Percentiles rank a stretch among this genome's conserved stretches.
Evolutionary conservation across 2,329 filamentous ascomycete species (phyloP).

Genomic region (Raffaelea albimanens): DNA sequence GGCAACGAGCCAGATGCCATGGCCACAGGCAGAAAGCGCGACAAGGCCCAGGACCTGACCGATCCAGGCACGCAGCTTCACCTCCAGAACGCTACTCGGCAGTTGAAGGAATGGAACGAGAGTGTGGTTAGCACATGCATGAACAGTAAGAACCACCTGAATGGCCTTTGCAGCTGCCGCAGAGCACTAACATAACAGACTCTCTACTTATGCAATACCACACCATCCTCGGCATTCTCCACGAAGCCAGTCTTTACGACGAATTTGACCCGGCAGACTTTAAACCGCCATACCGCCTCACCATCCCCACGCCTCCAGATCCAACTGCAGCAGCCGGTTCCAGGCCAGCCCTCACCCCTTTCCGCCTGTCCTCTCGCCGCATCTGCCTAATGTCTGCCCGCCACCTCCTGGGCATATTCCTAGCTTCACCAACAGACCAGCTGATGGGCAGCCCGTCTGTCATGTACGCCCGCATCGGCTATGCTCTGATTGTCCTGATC

Average conservation of each 20-base stretch:
- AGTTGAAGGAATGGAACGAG: conserved; percentile 8
- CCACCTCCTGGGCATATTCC: conserved; percentile 7
- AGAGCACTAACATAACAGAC: conserved; percentile 3
- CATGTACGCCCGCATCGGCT: conserved; percentile 9
- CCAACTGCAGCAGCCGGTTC: not conserved
- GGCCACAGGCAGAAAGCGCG: not conserved
- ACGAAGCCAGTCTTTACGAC: conserved; percentile 9
- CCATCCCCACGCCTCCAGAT: not conserved
- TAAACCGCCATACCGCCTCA: conserved; percentile 8
- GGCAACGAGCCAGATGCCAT: not conserved
- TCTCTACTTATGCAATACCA: conserved; percentile 10
- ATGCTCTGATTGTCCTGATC: conserved; percentile 8
- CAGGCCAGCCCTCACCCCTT: not conserved
- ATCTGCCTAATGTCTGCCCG: conserved; percentile 7
- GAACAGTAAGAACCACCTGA: conserved; percentile 4
- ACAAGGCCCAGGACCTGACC: not conserved
- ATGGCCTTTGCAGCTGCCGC: no score
- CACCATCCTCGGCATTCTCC: conserved; percentile 6
- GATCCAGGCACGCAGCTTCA: conserved; percentile 4
- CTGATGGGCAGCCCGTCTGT: conserved; percentile 5
- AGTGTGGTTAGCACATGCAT: conserved; percentile 1
- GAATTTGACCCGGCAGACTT: conserved; percentile 10
- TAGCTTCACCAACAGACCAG: conserved; percentile 5
- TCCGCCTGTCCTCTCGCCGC: conserved; percentile 2
- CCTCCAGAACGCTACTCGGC: conserved; percentile 2